Conservation (phyloP, 2,329 filamentous ascomycete species). For the Phialophora chinensis region DNA sequence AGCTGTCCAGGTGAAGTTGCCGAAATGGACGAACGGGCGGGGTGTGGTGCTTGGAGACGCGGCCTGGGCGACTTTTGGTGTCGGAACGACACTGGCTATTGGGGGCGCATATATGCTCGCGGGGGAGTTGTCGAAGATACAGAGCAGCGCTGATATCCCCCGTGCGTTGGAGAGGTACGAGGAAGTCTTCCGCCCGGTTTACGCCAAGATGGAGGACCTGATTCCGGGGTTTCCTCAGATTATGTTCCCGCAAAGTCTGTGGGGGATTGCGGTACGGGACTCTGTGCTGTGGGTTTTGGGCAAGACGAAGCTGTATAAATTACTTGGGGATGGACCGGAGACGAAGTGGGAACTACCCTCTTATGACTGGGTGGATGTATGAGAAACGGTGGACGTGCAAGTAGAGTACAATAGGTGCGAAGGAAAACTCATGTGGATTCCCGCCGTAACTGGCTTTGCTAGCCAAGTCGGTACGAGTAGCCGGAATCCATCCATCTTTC, state of each 20-base stretch:
- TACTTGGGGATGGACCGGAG: neutral
- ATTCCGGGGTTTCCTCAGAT: neutral
- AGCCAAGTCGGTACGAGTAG: neutral
- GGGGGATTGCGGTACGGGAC: neutral
- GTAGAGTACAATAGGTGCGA: neutral
- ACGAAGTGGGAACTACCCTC: neutral
- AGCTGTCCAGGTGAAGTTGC: neutral
- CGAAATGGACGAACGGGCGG: neutral
- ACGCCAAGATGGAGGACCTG: neutral
- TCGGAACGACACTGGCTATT: neutral
- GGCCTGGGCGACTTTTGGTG: neutral
- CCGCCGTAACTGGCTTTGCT: no score
- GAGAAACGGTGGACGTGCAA: neutral
- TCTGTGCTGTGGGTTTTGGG: neutral
- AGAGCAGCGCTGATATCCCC: neutral
- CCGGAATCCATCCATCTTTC: neutral
- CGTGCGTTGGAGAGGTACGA: neutral
- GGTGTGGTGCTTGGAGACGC: neutral
- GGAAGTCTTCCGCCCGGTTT: neutral
- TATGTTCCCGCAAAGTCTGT: neutral
- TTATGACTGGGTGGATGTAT: neutral
- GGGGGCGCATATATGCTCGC: neutral
- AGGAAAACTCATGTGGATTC: neutral
- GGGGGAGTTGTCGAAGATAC: neutral
- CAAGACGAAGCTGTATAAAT: neutral